Percentiles rank a stretch among this genome's conserved stretches.
These are phyloP conservation scores for Bodo saltans DNA, from an alignment of 78 protist species.

Conservation along the genomic window DNA sequence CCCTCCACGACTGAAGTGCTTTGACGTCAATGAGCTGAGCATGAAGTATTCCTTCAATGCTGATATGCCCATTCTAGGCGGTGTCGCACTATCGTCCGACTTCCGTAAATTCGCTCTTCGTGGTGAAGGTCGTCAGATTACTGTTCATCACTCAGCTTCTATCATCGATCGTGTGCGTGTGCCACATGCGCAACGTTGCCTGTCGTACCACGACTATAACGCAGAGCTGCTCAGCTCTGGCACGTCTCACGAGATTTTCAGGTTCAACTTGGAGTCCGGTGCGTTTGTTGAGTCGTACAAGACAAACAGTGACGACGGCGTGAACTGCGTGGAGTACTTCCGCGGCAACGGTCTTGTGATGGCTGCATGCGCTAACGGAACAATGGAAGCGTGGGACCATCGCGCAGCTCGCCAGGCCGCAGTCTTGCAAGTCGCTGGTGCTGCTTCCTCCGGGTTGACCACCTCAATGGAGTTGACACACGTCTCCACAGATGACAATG, in stretches of 20 bases:
- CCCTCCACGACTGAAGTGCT: slow-evolving; percentile 84
- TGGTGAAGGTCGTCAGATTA: slow-evolving; percentile 72
- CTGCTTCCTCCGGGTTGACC: neutral
- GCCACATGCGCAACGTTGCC: slow-evolving; percentile 82
- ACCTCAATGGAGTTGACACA: slow-evolving; percentile 5
- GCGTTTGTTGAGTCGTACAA: neutral
- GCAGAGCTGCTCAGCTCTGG: slow-evolving; percentile 61
- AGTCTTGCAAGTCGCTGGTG: slow-evolving; percentile 4
- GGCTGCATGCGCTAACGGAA: slow-evolving; percentile 49
- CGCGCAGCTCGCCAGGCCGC: slow-evolving; percentile 7
- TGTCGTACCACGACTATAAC: slow-evolving; percentile 65
- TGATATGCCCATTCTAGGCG: slow-evolving; percentile 54
- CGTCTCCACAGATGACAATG: slow-evolving; percentile 38
- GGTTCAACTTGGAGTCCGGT: slow-evolving; percentile 29
- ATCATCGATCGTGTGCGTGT: slow-evolving; percentile 63
- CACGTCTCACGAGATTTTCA: slow-evolving; percentile 17
- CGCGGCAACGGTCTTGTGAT: slow-evolving; percentile 48
- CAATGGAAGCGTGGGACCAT: slow-evolving; percentile 44
- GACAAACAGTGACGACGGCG: neutral
- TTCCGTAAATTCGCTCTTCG: slow-evolving; percentile 80
- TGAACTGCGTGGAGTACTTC: neutral
- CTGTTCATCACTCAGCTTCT: slow-evolving; percentile 87
- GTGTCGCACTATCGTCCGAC: slow-evolving; percentile 72
- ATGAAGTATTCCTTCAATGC: slow-evolving; percentile 77
- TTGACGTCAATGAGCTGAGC: slow-evolving; percentile 75